These are phyloP conservation scores for Aspergillus vadensis DNA, from an alignment of 2,329 filamentous ascomycete species.

Conservation along the genomic window DNA sequence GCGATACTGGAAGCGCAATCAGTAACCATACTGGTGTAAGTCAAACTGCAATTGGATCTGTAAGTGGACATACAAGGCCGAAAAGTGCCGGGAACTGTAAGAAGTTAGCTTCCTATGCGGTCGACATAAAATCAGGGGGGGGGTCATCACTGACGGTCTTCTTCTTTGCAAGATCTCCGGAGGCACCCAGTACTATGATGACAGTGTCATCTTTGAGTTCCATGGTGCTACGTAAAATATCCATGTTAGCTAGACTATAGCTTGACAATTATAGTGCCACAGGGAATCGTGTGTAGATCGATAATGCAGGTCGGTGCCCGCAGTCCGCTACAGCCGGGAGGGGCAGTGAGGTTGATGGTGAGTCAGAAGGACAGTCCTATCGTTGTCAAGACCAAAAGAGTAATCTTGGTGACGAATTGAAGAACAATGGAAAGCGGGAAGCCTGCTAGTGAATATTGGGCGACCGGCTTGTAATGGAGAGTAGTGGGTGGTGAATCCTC, in stretches of 20 bases:
- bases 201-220: constrained; percentile 99
- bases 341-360: background rate
- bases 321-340: constrained; percentile 5
- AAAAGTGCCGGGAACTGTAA: constrained; percentile 91
- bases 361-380: background rate
- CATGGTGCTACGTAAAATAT: constrained; percentile 64
- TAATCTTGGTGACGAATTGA: constrained; percentile 1
- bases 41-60: background rate
- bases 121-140: background rate
- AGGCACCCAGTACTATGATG: constrained; percentile 94
- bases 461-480: constrained; percentile 10
- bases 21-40: constrained; percentile 5
- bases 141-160: constrained; percentile 73
- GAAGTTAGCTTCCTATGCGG: background rate
- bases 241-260: constrained; percentile 36
- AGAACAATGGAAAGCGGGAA: background rate
- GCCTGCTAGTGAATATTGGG: background rate
- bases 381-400: background rate
- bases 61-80: constrained; percentile 73
- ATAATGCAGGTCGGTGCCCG: constrained; percentile 8
- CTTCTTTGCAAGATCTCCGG: constrained; percentile 98
- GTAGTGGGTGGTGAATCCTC: constrained; percentile 6
- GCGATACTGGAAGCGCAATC: constrained; percentile 67
- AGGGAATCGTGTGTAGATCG: constrained; percentile 9
- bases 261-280: constrained; percentile 10